Evolutionary conservation across 345 rosid species (phyloP), one percentile per base, ranked within the genome.

Genomic region (Linum lewisii): DNA sequence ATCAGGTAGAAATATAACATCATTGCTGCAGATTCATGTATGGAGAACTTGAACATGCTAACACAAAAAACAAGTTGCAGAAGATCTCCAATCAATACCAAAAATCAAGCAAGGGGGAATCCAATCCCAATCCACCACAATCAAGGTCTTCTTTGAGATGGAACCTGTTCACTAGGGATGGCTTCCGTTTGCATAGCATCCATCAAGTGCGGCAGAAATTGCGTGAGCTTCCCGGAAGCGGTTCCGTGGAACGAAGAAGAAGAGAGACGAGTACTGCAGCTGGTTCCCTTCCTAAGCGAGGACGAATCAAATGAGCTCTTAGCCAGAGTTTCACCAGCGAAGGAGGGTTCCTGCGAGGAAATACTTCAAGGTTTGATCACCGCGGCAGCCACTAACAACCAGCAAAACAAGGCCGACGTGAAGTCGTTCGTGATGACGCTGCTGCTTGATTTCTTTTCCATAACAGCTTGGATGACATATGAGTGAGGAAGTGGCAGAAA

Each of bases 161-260:
- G 66, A 92, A 76, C 75, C 63, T 84, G 51, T 82, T 68, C 37
- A 92, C 94, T 68, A 92, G 90, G 93, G 78, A 81, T 69, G 44
- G 96, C 98, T 75, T 92, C 97, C 57, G 87, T 73, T 69, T 83
- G 93, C 96, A 92, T 86, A 73, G 96, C 98, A n/a, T n/a, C n/a
- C n/a, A n/a, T n/a, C n/a, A n/a, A n/a, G n/a, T n/a, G n/a, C n/a
- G n/a, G n/a, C n/a, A n/a, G n/a, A n/a, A 61, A 63, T 22, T 81
- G 83, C 60, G 74, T 85, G 10, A 69, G 50, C 22, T 82, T 75
- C 71, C 75, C 82, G 1, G 88, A 85, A 64, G 84, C 81, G 34
- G 84, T 82, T 24, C 88, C 92, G n/a, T 85, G 92, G 92, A 77
- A 71, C 36, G 84, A 82, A 36, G 92, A 79, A 42, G 92, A 82